Evolutionary conservation across 805 yeast species (phyloP), one percentile per base, ranked within the genome.

Genomic region (Yamadazyma sp.): DNA sequence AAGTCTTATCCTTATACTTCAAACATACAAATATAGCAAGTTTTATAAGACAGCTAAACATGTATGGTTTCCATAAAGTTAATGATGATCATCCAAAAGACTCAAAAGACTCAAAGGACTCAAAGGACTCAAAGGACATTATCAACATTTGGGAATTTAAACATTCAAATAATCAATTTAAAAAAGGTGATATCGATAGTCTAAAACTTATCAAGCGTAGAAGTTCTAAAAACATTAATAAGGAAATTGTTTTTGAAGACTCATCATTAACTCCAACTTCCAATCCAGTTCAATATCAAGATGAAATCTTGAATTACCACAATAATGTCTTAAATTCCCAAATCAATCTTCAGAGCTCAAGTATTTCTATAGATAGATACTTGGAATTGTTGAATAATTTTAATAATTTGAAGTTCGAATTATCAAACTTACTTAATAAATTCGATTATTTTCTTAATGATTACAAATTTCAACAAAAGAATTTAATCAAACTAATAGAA

Each of bases 121-220:
- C 23, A 6, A 35, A 43, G 1, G 22, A 39, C 21, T 17, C 45
- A 16, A 38, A 25, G 15, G 27, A 25, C 7, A 14, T 5, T 17
- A 20, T 17, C 5, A 31, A 31, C 35, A 40, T 40, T 25, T 89
- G 98, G 98, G 97, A 91, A 62, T 89, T 89, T 60, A 79, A 80
- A 39, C 98, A 89, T 55, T 76, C 85, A 18, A 79, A 86, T 3
- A 86, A 83, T 23, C 72, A 74, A 40, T 89, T 89, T 62, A 74
- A 77, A 45, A 80, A 86, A 34, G 96, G 96, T 27, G 93, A 88
- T 55, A 59, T 78, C 11, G 93, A 80, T 28, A 69, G 82, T 8
- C 62, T 89, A 42, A 75, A 84, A 36, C 68, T 74, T 11, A 91
- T 89, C 54, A 89, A 86, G 57, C 70, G 98, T 42, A 65, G 96